Evolutionary conservation across 257 asterid genomes (phyloP).

Genomic region (Solanum okadae): DNA sequence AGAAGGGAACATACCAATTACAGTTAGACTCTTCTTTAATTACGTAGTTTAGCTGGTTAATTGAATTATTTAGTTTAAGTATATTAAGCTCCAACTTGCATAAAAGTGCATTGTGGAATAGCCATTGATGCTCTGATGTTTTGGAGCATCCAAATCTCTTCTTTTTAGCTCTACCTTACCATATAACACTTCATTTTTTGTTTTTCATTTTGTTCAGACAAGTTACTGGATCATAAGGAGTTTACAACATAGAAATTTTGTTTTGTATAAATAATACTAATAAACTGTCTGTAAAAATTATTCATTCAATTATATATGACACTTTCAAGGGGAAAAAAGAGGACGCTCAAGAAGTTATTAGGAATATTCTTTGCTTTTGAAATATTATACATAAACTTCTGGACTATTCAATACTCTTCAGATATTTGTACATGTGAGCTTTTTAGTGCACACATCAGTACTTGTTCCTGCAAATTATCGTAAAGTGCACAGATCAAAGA

Average conservation of each 20-base stretch:
- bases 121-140: neutral
- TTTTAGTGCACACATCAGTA: too few relatives aligned
- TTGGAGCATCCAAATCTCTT: neutral
- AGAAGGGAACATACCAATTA: constrained; percentile 47
- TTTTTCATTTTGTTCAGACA: constrained; percentile 39
- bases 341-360: too few relatives aligned
- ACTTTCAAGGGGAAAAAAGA: too few relatives aligned
- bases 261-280: too few relatives aligned
- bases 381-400: too few relatives aligned
- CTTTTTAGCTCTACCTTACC: neutral
- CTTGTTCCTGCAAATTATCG: too few relatives aligned
- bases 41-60: neutral
- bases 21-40: constrained; percentile 13
- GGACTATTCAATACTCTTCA: too few relatives aligned
- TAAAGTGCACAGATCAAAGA: too few relatives aligned
- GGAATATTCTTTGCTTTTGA: neutral
- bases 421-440: too few relatives aligned
- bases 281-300: too few relatives aligned
- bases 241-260: constrained; percentile 12
- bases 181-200: neutral
- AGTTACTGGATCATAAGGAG: constrained; percentile 60
- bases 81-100: neutral
- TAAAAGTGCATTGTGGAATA: neutral
- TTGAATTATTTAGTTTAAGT: neutral
- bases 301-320: too few relatives aligned